Evolutionary conservation across 345 rosid genomes (phyloP), one percentile per base, ranked within the genome.

Genomic region (Corchorus olitorius): DNA sequence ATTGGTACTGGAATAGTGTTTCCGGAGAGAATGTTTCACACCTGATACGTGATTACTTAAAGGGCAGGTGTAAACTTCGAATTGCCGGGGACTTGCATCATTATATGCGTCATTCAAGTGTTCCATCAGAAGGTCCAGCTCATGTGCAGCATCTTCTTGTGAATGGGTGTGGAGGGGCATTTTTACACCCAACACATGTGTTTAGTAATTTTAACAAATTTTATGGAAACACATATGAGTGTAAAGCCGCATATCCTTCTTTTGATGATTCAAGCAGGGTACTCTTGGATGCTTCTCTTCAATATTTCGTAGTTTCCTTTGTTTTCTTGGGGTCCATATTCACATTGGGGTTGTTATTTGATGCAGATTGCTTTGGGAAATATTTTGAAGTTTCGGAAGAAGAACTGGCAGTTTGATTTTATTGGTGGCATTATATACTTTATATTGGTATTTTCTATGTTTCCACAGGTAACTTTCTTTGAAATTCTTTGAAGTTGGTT

Each of bases 221-320:
- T 59, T 86, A 83, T 78, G 95, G 94, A 71, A 74, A 90, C 17
- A 72, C 88, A 22, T 96, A 93, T 33, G 97, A 89, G 80, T 86
- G 84, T 86, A 93, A 90, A 84, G 89, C 91, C 72, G 92, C 97
- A 58, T 96, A 93, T 86, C 99, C 99, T 53, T 89, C 98, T 67
- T 83, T 92, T 83, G 91, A 96, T 83, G 99, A 96, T 88, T 96
- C 99, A 76, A 91, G 97, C 95, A 86, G 94, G 94, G 99, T 96
- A 84, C 35, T 17, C 35, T 65, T 61, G 71, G 22, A 46, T 73
- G 63, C 65, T 53, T 46, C 77, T 19, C 80, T 66, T 74, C 34
- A 15, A 11, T 16, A 41, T 66, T 27, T 82, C 66, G 41, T 33
- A 27, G 7, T 62, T 68, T 54, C 41, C 65, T 14, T 68, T 75